Base-by-base conservation (phyloP, 2,329 filamentous ascomycete species). In the Diplodia intermedia region DNA sequence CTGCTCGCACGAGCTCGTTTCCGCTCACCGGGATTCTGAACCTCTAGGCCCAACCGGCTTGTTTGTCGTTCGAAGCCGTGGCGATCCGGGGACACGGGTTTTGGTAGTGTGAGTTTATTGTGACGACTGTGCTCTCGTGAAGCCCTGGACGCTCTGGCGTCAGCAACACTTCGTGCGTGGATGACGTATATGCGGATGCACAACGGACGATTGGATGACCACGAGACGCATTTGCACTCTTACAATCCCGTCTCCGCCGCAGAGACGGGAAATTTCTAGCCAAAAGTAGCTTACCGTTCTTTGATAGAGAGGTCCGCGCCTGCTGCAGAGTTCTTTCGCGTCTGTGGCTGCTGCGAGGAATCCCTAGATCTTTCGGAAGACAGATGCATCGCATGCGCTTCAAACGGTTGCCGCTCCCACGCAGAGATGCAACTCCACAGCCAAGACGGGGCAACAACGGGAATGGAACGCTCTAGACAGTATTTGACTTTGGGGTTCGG, bases 391-490 rank as follows among this genome's bases (percentile, higher is more conserved):
- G 38, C 72, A 67, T 43, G 66, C 29, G 29, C 68, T 56, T 68
- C 66, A 20, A 63, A 68, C 15, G 66, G 66, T 23, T 68, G 56
- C 7, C 36, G 47, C 15, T 20, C 23, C 31, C 56, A 57, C 49
- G n/a, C 15, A 36, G 49, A 40, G 49, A 68, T 68, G 43, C 56
- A 95, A 63, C 90, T 86, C 89, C 91, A 95, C 2, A 99, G 83
- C 95, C 95, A 99, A 26, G 90, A 87, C 20, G 88, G 87, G 8
- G 86, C 86, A 12, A 98, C 91, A n/a, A 94, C 88, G 1, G 93
- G 92, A 12, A 98, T 90, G 4, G 86, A 85, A 84, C 91, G 92
- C 72, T 89, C 85, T 9, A 88, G 77, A 0, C 93, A 93, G 75
- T 92, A 89, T 54, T 90, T 88, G 20, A 95, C 82, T 79, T 99